These are phyloP conservation scores for Wickerhamiella azymoides DNA, from an alignment of 805 yeast species.

Conservation along the genomic window DNA sequence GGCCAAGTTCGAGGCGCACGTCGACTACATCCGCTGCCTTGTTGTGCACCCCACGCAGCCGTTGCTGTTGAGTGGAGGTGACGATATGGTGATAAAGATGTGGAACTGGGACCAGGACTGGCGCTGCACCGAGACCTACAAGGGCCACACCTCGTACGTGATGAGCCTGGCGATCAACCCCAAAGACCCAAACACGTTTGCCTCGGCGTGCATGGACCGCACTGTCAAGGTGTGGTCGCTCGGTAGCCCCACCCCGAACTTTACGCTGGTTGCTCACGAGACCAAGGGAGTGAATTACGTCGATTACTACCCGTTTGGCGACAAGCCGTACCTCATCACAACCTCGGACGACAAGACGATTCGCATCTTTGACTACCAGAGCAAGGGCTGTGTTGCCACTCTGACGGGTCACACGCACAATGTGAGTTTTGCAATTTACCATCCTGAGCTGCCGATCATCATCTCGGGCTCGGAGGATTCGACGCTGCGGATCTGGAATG, in stretches of 20 bases:
- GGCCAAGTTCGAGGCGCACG: constrained; percentile 94
- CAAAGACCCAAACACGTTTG: constrained; percentile 94
- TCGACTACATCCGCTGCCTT: constrained; percentile 85
- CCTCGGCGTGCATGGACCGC: constrained; percentile 90
- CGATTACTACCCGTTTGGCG: constrained; percentile 93
- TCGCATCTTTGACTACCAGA: constrained; percentile 93
- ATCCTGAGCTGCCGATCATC: constrained; percentile 90
- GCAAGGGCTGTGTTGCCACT: constrained; percentile 88
- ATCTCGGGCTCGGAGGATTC: constrained; percentile 96
- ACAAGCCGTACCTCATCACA: constrained; percentile 89
- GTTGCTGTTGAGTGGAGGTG: constrained; percentile 74
- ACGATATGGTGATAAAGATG: constrained; percentile 78
- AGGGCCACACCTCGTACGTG: constrained; percentile 91
- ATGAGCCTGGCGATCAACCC: constrained; percentile 94
- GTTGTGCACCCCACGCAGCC: constrained; percentile 94
- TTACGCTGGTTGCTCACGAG: constrained; percentile 82
- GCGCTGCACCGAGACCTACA: constrained; percentile 79
- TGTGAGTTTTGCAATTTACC: constrained; percentile 94
- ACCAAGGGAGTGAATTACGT: constrained; percentile 90
- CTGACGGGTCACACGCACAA: constrained; percentile 87
- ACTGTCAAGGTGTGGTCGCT: constrained; percentile 95
- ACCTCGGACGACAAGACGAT: constrained; percentile 83
- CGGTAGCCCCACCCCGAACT: constrained; percentile 77
- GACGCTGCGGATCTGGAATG: constrained; percentile 85
- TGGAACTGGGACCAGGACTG: constrained; percentile 98